Evolutionary conservation across 441 rosid genomes (phyloP), one percentile per base, ranked within the genome.

Genomic region (Brassica balearica): DNA sequence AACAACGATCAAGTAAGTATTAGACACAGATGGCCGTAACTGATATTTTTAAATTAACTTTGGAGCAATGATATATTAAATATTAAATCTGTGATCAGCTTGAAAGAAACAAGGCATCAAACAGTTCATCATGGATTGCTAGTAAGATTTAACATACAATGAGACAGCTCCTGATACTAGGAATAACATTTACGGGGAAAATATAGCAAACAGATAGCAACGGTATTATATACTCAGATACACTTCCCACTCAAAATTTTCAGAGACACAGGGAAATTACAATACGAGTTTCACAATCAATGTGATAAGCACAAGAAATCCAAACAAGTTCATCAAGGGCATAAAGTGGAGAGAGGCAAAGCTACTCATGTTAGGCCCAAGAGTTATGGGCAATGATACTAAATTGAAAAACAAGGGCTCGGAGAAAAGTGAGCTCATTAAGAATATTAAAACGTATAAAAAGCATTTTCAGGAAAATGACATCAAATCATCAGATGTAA

Each of bases 81-180:
- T 22, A 62, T 58, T 73, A 74, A 34, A 69, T 73, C 7, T 36
- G 53, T 55, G 48, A 62, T 60, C 46, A 60, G 55, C 22, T 48
- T 73, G 65, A 68, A 61, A 36, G 66, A 29, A 8, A 63, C 22
- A 69, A 73, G 48, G 62, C 15, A 73, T 3, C 64, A 22, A 67
- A 51, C n/a, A 56, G n/a, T 73, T 34, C 69, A 62, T 62, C 77
- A 68, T 34, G 9, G 8, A 67, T 11, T 66, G 81, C 69, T 66
- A 32, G 22, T 43, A 46, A 20, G 51, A 60, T 48, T 14, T 27
- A 46, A n/a, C 43, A 77, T 61, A 65, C 51, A 58, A 55, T 48
- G 29, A 65, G 55, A 56, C 55, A 77, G 62, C 68, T 71, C 56
- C 53, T 8, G 53, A 72, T 25, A 10, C 68, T 56, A 32, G 36